Percentiles rank a stretch among this genome's conserved stretches.
These are phyloP conservation scores for Hypoxylon crocopeplum DNA, from an alignment of 495 filamentous ascomycete species.

Conservation along the genomic window DNA sequence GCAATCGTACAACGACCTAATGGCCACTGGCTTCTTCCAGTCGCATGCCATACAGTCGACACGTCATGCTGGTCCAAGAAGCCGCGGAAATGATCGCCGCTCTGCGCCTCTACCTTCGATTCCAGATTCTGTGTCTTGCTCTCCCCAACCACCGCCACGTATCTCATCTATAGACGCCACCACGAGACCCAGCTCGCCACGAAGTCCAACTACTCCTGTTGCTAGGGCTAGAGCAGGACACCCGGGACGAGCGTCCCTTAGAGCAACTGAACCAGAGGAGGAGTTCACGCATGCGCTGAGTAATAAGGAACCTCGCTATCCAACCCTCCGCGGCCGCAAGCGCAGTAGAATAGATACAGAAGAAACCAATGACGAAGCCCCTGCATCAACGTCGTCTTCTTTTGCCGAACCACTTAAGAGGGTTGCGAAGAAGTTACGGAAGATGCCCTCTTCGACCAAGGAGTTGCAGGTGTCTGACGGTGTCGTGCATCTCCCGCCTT, in stretches of 20 bases:
- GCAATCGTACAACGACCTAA: constrained; percentile 52
- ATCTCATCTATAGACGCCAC: constrained; percentile 20
- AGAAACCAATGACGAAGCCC: constrained; percentile 9
- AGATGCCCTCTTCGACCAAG: constrained; percentile 31
- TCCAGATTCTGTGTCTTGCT: constrained; percentile 24
- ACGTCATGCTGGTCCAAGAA: constrained; percentile 41
- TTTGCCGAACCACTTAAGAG: constrained; percentile 42
- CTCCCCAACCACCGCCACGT: constrained; percentile 22
- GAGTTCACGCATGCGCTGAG: no score
- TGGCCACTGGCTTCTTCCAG: constrained; percentile 56
- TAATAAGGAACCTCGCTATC: constrained; percentile 22
- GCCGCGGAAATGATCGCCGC: constrained; percentile 15
- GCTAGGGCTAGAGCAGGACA: not conserved
- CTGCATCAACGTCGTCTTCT: constrained; percentile 17
- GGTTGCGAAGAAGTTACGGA: constrained; percentile 40
- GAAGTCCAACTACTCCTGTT: constrained; percentile 2
- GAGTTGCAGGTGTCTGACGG: constrained; percentile 26
- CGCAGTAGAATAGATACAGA: constrained; percentile 26
- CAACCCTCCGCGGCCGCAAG: constrained; percentile 35
- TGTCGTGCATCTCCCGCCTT: constrained; percentile 25
- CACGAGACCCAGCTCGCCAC: constrained; percentile 14
- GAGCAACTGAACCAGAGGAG: no score
- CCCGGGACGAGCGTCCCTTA: not conserved
- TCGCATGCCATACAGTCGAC: constrained; percentile 56
- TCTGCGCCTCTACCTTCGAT: constrained; percentile 28